Evolutionary conservation across 495 filamentous ascomycete genomes (phyloP), one percentile per base, ranked within the genome.

Genomic region (Talaromyces wortmannii): DNA sequence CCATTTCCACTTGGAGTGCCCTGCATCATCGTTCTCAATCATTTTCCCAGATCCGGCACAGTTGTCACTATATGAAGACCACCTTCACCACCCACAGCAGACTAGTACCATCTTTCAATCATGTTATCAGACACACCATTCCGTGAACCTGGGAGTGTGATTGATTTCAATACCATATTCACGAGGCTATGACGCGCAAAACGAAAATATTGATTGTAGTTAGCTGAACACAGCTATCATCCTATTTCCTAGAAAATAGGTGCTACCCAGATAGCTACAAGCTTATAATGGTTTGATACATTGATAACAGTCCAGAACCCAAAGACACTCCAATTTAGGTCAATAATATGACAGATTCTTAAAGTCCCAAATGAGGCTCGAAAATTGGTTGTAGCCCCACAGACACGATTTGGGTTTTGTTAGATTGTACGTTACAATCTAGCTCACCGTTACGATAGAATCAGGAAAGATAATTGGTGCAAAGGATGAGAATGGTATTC

Each of bases 121-220:
- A 36, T 36, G 33, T 36, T 36, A 36, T 36, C 33, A 36, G n/a
- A n/a, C 12, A 36, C 33, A 36, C 33, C 33, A 12, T 36, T 36
- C 12, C 6, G 33, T 36, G 12, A 36, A 36, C 12, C 12, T 36
- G 33, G 33, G 33, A 36, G 33, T 36, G 33, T 36, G 33, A 12
- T 36, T 6, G 33, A 12, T 36, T 36, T 36, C 33, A 36, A 36
- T 36, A 6, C 33, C 33, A 36, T 36, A 36, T 36, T 60, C 58
- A 57, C 53, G 43, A 54, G 40, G 36, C 5, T 43, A 49, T 30
- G 18, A 47, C 31, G 47, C 47, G 47, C 47, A 18, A 30, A 30
- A 29, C n/a, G n/a, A 16, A 47, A 47, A 52, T 17, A 52, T 36
- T 36, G 33, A 36, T 12, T 36, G 33, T 36, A 12, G 12, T 36